A percentile compares a stretch with the other conserved stretches of the same genome.
These are phyloP conservation scores for California macrophylla DNA, from an alignment of 441 rosid genomes.

Conservation along the genomic window DNA sequence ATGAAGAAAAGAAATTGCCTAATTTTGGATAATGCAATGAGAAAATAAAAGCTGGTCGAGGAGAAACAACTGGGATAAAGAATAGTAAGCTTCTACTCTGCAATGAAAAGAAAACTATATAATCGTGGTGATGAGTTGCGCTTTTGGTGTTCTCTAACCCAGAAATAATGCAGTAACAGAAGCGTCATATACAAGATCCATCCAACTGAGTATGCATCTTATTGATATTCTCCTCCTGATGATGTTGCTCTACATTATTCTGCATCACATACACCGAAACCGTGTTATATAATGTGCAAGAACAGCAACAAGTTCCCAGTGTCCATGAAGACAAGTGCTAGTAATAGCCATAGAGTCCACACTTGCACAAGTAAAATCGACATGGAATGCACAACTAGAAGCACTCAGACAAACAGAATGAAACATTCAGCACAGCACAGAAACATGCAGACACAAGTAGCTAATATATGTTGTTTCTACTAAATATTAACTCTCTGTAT, in stretches of 20 bases:
- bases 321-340: too few relatives aligned
- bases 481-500: too few relatives aligned
- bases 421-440: neutral
- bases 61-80: neutral
- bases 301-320: neutral
- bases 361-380: too few relatives aligned
- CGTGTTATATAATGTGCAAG: slow-evolving; percentile 10
- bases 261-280: slow-evolving; percentile 32
- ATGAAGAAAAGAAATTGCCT: neutral
- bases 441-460: too few relatives aligned
- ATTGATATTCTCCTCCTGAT: slow-evolving; percentile 54
- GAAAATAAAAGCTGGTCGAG: neutral
- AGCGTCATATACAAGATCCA: slow-evolving; percentile 38
- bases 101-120: neutral
- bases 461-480: too few relatives aligned
- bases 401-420: too few relatives aligned
- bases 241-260: slow-evolving; percentile 34
- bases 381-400: too few relatives aligned
- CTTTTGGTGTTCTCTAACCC: neutral
- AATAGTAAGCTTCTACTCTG: neutral
- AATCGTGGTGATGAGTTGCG: neutral
- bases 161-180: slow-evolving; percentile 11
- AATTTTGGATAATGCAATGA: neutral
- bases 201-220: slow-evolving; percentile 45
- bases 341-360: too few relatives aligned